Percentiles rank a stretch among this genome's conserved stretches.
Conservation (phyloP, 352 stramenopile species). For the Globisporangium spinosum region DNA sequence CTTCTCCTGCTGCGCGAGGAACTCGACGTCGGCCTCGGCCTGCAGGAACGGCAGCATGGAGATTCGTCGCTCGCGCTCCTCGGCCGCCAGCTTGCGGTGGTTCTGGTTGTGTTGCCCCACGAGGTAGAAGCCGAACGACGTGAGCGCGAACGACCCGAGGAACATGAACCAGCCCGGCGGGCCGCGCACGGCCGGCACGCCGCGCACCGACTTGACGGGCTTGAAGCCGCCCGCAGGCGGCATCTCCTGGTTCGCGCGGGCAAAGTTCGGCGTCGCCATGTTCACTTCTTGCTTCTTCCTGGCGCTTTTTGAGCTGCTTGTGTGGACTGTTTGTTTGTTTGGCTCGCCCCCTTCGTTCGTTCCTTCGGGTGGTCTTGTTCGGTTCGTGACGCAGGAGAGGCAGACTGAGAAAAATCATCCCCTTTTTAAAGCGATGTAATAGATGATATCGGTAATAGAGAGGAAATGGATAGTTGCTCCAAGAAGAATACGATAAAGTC, state of each 20-base stretch:
- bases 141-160: conserved; percentile 64
- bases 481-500: not conserved
- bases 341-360: not conserved
- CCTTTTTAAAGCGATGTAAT: not conserved
- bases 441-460: not conserved
- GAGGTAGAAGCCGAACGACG: conserved; percentile 70
- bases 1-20: conserved; percentile 82
- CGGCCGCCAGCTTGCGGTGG: conserved; percentile 53
- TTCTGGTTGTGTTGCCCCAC: conserved; percentile 79
- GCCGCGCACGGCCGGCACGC: conserved; percentile 58
- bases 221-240: conserved; percentile 76
- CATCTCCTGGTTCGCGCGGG: conserved; percentile 78
- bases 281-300: conserved; percentile 3
- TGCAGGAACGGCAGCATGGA: conserved; percentile 93
- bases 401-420: not conserved
- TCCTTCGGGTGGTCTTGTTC: conserved; percentile 9
- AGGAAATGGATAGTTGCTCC: not conserved
- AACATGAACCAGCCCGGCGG: conserved; percentile 80
- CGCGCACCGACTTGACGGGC: conserved; percentile 58
- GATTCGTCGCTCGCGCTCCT: conserved; percentile 92
- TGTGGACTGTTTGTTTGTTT: conserved; percentile 7
- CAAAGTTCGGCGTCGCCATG: conserved; percentile 85
- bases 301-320: not conserved
- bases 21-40: conserved; percentile 93
- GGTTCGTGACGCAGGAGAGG: conserved; percentile 2